Conservation (phyloP, 2,329 filamentous ascomycete species). For the Fusarium beomiforme region DNA sequence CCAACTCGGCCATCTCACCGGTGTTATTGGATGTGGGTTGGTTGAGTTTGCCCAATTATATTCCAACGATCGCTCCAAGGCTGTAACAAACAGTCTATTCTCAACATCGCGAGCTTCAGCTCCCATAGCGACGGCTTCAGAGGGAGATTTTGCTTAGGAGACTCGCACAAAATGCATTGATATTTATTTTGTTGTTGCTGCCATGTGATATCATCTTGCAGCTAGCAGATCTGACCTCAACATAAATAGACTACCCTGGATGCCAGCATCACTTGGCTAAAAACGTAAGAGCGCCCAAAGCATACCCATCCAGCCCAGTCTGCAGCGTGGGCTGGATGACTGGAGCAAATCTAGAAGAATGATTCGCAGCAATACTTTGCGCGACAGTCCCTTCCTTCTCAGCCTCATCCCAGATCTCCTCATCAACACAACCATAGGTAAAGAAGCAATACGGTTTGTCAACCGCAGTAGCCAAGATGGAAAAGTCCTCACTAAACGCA, state of each 20-base stretch:
- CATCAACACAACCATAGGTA: conserved; percentile 27
- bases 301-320: conserved; percentile 27
- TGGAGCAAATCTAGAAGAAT: conserved; percentile 41
- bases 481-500: conserved; percentile 66
- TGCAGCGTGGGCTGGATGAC: conserved; percentile 37
- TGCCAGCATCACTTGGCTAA: background rate
- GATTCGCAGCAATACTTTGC: conserved; percentile 39
- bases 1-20: conserved; percentile 50
- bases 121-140: too few species aligned
- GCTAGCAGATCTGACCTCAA: too few species aligned
- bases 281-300: conserved; percentile 1
- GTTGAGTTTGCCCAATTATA: too few species aligned
- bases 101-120: too few species aligned
- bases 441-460: conserved; percentile 37
- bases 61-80: too few species aligned
- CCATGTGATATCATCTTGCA: too few species aligned
- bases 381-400: conserved; percentile 18
- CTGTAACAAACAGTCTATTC: too few species aligned
- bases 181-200: too few species aligned
- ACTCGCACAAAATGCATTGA: too few species aligned
- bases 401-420: conserved; percentile 26
- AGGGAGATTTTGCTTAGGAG: too few species aligned
- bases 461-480: conserved; percentile 35
- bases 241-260: too few species aligned
- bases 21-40: background rate